Base-by-base conservation (phyloP, 768 basidiomycete species). In the Leccinellum luteum region DNA sequence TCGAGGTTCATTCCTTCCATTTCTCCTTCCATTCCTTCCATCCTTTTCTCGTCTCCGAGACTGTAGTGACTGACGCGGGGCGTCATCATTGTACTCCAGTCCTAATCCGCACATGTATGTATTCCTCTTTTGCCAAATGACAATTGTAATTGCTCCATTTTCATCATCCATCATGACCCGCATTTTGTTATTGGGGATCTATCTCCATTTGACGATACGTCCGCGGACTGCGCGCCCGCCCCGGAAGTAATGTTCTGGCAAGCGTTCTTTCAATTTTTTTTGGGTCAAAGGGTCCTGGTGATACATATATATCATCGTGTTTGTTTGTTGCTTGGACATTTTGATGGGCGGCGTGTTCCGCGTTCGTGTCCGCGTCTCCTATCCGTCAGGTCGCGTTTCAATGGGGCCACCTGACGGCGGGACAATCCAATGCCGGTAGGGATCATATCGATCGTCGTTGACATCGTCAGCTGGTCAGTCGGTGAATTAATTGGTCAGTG, bases 21-120 rank as follows among this genome's bases (percentile, higher is more conserved):
- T 47, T 25, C 19, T 47, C 6, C 45, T 5, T 12, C 10, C 41
- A 41, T 41, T n/a, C 41, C n/a, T 19, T 41, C 35, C 35, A 3
- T 38, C 9, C 38, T 1, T n/a, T 38, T 38, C 38, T 41, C 38
- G 38, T n/a, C 38, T 41, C 19, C 41, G 19, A 43, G 41, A 43
- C 19, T 43, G 35, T 8, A 17, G 35, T 38, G 19, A 43, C 41
- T 43, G 41, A 43, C 5, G 41, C 41, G 41, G 41, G 41, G 41
- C 41, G 41, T 43, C 41, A 43, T 43, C 38, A 38, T 38, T 38
- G 38, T 41, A 41, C 19, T 49, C 28, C n/a, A 27, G 6, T n/a
- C 30, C 13, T 19, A 17, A 60, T 50, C 53, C 51, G 53, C 54
- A 58, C 56, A 51, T 51, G 63, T 48, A 60, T 41, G 38, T 12